These are phyloP conservation scores for Sordariomycetes sp. DNA, from an alignment of 2,329 filamentous ascomycete species.

Conservation along the genomic window DNA sequence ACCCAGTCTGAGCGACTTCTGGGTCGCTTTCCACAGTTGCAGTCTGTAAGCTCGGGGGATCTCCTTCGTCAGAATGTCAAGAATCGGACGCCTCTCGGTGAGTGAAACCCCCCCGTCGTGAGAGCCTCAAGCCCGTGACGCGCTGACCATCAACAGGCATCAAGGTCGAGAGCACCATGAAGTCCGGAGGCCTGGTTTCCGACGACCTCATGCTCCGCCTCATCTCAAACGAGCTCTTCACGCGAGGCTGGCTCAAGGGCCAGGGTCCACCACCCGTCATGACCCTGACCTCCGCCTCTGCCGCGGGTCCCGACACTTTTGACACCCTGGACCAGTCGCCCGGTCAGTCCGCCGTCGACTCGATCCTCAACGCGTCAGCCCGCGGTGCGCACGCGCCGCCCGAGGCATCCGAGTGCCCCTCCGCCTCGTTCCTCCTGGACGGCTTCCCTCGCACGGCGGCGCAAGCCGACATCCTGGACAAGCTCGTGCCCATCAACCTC, in stretches of 20 bases:
- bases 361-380: slow-evolving; percentile 21
- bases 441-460: slow-evolving; percentile 83
- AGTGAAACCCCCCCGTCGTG: slow-evolving; percentile 12
- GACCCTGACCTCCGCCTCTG: slow-evolving; percentile 33
- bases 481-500: slow-evolving; percentile 85
- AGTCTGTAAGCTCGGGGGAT: slow-evolving; percentile 89
- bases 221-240: slow-evolving; percentile 80
- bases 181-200: slow-evolving; percentile 77
- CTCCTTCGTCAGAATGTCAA: slow-evolving; percentile 88
- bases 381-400: slow-evolving; percentile 22
- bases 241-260: slow-evolving; percentile 69
- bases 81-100: slow-evolving; percentile 75
- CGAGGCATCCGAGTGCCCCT: slow-evolving; percentile 54
- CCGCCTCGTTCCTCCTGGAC: slow-evolving; percentile 88
- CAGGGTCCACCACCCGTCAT: slow-evolving; percentile 34
- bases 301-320: slow-evolving; percentile 20
- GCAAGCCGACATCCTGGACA: slow-evolving; percentile 70
- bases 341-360: slow-evolving; percentile 18
- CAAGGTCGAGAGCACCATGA: slow-evolving; percentile 83
- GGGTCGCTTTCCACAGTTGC: slow-evolving; percentile 75
- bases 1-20: slow-evolving; percentile 89
- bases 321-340: not conserved
- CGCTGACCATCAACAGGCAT: slow-evolving; percentile 49
- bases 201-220: slow-evolving; percentile 87
- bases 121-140: not conserved